These are phyloP conservation scores for Cytospora piceicola DNA, from an alignment of 2,329 filamentous ascomycete genomes.

Conservation along the genomic window DNA sequence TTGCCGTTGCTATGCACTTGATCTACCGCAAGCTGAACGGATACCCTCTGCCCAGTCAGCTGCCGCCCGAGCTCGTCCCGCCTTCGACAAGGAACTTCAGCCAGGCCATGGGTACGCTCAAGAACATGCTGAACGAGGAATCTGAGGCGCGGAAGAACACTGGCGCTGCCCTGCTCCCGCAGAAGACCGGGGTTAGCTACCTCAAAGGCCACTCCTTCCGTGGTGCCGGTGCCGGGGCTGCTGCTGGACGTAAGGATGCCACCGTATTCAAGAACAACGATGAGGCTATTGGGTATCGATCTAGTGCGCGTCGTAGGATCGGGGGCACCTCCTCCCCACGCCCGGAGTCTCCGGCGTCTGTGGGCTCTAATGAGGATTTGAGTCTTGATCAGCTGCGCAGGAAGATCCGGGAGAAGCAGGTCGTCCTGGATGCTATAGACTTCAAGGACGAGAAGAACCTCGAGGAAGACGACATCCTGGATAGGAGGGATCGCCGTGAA, in stretches of 20 bases:
- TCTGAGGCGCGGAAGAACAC: conserved; percentile 87
- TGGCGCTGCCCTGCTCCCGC: conserved; percentile 86
- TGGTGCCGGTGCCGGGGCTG: conserved; percentile 57
- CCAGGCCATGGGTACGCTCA: conserved; percentile 90
- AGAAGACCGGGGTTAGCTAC: conserved; percentile 98
- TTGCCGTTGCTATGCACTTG: conserved; percentile 97
- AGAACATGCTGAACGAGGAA: conserved; percentile 85
- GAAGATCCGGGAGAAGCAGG: conserved; percentile 90
- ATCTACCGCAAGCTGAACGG: conserved; percentile 98
- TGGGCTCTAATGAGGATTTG: conserved; percentile 77
- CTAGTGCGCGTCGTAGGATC: conserved; percentile 85
- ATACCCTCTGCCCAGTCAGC: conserved; percentile 83
- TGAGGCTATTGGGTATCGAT: conserved; percentile 88
- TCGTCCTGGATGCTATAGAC: conserved; percentile 93
- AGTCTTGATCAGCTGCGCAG: conserved; percentile 87
- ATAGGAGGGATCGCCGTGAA: conserved; percentile 87
- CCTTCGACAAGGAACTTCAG: conserved; percentile 93
- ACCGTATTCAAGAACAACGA: conserved; percentile 98
- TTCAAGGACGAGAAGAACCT: conserved; percentile 88
- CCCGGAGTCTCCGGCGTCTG: conserved; percentile 72
- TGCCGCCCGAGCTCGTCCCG: conserved; percentile 90
- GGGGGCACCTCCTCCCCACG: conserved; percentile 76
- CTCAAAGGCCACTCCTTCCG: conserved; percentile 94
- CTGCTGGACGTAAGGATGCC: conserved; percentile 79
- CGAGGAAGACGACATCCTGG: conserved; percentile 90